Evolutionary conservation across 768 basidiomycete species (phyloP).

Genomic region (Boletus coccyginus): DNA sequence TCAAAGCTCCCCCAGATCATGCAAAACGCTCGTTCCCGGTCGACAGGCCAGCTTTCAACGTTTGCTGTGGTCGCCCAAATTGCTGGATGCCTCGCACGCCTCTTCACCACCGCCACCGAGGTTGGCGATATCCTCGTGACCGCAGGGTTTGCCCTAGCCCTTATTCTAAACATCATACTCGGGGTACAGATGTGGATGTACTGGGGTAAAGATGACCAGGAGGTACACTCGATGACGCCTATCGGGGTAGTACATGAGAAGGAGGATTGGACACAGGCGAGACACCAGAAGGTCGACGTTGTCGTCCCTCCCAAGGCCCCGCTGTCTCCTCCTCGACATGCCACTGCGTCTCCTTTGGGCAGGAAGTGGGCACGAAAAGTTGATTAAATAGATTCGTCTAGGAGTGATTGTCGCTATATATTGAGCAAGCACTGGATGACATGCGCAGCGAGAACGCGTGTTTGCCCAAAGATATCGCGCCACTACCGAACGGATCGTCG

Average conservation of each 20-base stretch:
- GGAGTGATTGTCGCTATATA: conserved; percentile 18
- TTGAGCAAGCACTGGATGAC: conserved; percentile 1
- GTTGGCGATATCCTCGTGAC: conserved; percentile 78
- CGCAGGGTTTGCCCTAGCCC: conserved; percentile 81
- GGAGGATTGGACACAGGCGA: conserved; percentile 26
- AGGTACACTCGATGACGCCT: conserved; percentile 19
- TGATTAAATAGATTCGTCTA: conserved; percentile 43
- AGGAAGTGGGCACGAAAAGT: conserved; percentile 76
- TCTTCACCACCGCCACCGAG: conserved; percentile 92
- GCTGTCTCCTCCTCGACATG: conserved; percentile 39
- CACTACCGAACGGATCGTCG: conserved; percentile 3
- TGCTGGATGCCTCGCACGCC: conserved; percentile 82
- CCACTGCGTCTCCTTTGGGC: conserved; percentile 45
- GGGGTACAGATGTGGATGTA: conserved; percentile 84
- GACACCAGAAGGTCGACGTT: conserved; percentile 38
- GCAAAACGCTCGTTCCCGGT: conserved; percentile 69
- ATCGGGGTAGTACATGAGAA: conserved; percentile 27
- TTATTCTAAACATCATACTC: conserved; percentile 79
- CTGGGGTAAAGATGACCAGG: conserved; percentile 58
- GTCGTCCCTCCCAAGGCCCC: conserved; percentile 43
- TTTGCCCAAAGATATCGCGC: not conserved
- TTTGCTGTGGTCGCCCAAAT: conserved; percentile 91
- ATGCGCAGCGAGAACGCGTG: not conserved
- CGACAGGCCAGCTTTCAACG: conserved; percentile 91
- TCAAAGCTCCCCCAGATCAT: conserved; percentile 94